Base-by-base conservation (phyloP, 108 stramenopile genomes). In the Seminavis robusta region DNA sequence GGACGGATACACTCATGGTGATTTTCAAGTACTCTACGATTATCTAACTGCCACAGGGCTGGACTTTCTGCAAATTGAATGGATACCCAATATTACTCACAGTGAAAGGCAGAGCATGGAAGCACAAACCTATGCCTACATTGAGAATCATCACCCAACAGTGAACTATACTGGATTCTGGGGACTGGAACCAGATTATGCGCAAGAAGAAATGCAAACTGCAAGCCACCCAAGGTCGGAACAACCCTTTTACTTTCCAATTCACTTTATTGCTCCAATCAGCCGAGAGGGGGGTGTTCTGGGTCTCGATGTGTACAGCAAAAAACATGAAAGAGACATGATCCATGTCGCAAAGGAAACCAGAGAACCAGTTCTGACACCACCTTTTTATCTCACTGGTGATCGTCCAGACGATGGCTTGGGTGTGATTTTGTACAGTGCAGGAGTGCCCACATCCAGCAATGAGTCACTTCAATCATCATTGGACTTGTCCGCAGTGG, bases 11-110 rank as follows among this genome's bases (percentile, higher is more conserved):
- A 47, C 50, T 16, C 41, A 54, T n/a, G 2, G 17, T 24, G 53
- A 55, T 13, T 65, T 65, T 37, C 53, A 28, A 7, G 63, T 43
- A 26, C 39, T 65, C 16, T 65, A 65, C 30, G 44, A 54, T 10
- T 55, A 65, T 26, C 15, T 55, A 9, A 25, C 15, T 27, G n/a
- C n/a, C n/a, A 2, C 8, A 26, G 20, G 21, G 11, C 17, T 56
- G 54, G 39, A 56, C 2, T 56, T 56, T 25, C 23, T 55, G 46
- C 25, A 19, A 36, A 26, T 46, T 11, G 31, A 42, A 5, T 65
- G 63, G 63, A 28, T 47, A 17, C 63, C 63, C 2, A 55, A 23
- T 31, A 45, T 50, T 36, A 21, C 42, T 5, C n/a, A 6, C n/a
- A 21, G 6, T 6, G 42, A 43, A 43, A 5, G 42, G 15, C 42